phyloP scores from a whole-genome alignment of 1,284 basidiomycete genomes.

The Malassezia nana region DNA sequence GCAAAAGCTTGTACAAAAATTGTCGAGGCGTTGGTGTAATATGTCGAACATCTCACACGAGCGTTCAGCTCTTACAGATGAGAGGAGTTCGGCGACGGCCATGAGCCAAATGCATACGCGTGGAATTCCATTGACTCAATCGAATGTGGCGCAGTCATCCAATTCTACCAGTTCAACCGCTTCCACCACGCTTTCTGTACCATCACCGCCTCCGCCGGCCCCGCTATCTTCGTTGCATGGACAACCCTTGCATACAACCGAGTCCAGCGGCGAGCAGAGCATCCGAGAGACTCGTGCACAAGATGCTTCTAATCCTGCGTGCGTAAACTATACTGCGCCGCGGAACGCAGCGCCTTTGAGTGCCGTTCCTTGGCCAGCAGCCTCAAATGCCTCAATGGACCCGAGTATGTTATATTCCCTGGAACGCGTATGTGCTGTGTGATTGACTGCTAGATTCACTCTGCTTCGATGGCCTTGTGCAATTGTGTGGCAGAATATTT shows the following conservation, averaged over 20 bases:
- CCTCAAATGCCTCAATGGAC: conserved; percentile 1
- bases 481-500: conserved; percentile 30
- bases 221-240: background rate
- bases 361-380: background rate
- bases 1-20: no score
- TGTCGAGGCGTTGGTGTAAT: no score
- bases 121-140: background rate
- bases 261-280: background rate
- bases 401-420: conserved; percentile 4
- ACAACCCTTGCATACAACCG: background rate
- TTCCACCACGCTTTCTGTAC: background rate
- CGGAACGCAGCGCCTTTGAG: background rate
- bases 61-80: background rate
- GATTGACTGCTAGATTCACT: conserved; percentile 20
- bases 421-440: conserved; percentile 8
- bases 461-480: conserved; percentile 28
- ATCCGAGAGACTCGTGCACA: background rate
- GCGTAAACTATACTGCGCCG: background rate
- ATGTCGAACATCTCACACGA: conserved; percentile 1
- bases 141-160: background rate
- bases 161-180: background rate
- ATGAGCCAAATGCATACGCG: background rate
- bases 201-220: conserved; percentile 11
- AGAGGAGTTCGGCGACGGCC: background rate
- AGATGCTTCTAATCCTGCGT: background rate